Evolutionary conservation across 1,139 yeast species (phyloP), one percentile per base, ranked within the genome.

Genomic region (Groenewaldozyma auringiensis): DNA sequence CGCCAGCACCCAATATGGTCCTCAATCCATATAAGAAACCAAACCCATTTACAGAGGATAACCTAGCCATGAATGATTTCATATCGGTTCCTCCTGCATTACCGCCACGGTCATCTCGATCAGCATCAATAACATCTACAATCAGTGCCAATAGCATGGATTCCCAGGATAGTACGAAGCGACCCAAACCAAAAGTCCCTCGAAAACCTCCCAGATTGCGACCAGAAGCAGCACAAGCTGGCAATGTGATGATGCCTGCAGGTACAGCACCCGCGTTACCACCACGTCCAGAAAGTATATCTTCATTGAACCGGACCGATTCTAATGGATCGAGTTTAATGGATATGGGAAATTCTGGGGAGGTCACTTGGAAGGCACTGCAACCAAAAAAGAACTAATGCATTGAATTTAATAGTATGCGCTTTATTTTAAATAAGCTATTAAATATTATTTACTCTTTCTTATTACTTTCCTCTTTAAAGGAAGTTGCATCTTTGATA

Each of bases 1-100:
- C 68, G 2, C 68, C 72, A 21, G 68, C 63, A 20, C 65, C 65
- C 6, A 66, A 66, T 36, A 57, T 60, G 58, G 67, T 76, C 1
- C 68, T 88, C 39, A 92, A 92, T 58, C 95, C 95, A 0, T 63
- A 68, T 21, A 65, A 75, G 44, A 80, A 83, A 1, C 65, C 69
- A 2, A 88, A 88, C 60, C 97, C 97, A 8, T 88, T 88, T 59
- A 41, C 51, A 3, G 43, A 39, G 4, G 56, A 52, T 2, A 46
- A 48, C 8, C 41, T 42, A 22, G 46, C 47, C 9, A 46, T 41
- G 16, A 54, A 55, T 1, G 65, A 61, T 41, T 61, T 57, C 47
- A 25, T 25, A 8, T 11, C 29, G 11, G 51, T 60, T 20, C 55
- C 53, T 14, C 38, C 38, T 35, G 38, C 38, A 20, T 18, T 55